Evolutionary conservation across 1,139 yeast species (phyloP).

Genomic region (Pichiaceae sp.): DNA sequence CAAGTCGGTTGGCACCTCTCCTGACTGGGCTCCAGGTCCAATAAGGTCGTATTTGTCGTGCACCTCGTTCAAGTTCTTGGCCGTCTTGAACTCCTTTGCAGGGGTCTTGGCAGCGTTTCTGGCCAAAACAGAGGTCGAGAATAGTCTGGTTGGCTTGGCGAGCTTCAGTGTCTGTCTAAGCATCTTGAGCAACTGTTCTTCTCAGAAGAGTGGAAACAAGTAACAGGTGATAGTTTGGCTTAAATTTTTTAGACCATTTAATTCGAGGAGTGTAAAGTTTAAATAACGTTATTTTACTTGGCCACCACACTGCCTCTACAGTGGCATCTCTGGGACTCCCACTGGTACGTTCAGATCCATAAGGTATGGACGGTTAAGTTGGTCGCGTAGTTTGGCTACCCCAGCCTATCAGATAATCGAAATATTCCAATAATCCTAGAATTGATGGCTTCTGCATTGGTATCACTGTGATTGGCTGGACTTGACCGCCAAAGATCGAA

Average conservation of each 20-base stretch:
- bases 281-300: not conserved
- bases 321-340: too few species aligned
- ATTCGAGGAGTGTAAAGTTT: not conserved
- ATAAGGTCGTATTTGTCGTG: slow-evolving; percentile 73
- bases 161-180: slow-evolving; percentile 27
- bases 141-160: slow-evolving; percentile 23
- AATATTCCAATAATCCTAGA: too few species aligned
- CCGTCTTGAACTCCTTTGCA: slow-evolving; percentile 41
- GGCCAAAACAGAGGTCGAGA: slow-evolving; percentile 16
- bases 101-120: slow-evolving; percentile 17
- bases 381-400: too few species aligned
- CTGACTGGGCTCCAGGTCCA: slow-evolving; percentile 81
- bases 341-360: too few species aligned
- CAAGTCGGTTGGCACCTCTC: slow-evolving; percentile 83
- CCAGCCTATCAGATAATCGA: too few species aligned
- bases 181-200: slow-evolving; percentile 12
- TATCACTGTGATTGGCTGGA: too few species aligned
- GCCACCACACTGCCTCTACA: too few species aligned
- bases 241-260: too few species aligned
- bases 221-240: not conserved
- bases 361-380: too few species aligned
- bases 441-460: too few species aligned
- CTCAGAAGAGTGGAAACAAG: not conserved
- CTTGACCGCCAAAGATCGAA: too few species aligned
- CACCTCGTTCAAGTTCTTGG: slow-evolving; percentile 66